Base-by-base conservation (phyloP, 2,329 filamentous ascomycete genomes). In the Colletotrichum sp. region DNA sequence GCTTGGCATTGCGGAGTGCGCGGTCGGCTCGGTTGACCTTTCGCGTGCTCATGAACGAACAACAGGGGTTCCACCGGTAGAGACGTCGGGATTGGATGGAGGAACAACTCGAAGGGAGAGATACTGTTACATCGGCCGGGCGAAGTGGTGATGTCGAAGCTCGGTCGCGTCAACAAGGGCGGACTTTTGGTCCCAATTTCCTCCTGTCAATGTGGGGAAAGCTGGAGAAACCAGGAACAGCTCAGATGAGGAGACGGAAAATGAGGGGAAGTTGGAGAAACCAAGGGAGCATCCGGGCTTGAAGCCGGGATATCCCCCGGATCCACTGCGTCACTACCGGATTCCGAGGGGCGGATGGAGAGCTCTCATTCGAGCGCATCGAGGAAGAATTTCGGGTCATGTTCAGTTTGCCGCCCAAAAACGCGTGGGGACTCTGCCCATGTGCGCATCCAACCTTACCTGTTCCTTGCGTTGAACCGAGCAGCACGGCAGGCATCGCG, bases 211-310 rank as follows among this genome's bases (percentile, higher is more conserved):
- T 69, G 44, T 59, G 63, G 73, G 59, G 72, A 75, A 71, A 66
- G 28, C 60, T 71, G n/a, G 52, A 72, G 36, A 72, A 63, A 64
- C 64, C 15, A 30, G 71, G 36, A 63, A 57, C 26, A 52, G 71
- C 44, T 70, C 8, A 21, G 60, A 52, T 57, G 62, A 39, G 36
- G 67, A 28, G 67, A 9, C n/a, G 4, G 26, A 62, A 28, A 26
- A 76, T 73, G 73, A 76, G 63, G 73, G 64, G 69, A 73, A 76
- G 44, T 76, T 72, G 69, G 73, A 76, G 69, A 76, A 72, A 26
- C 30, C 7, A 52, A 67, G 69, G 68, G 36, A 62, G 49, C 36
- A 49, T 67, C 69, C 69, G 69, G 72, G n/a, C 30, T 39, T 66
- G n/a, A 52, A 44, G 44, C 72, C 30, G 39, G 69, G 72, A 72